These are phyloP conservation scores for Monosporozyma unispora DNA, from an alignment of 805 yeast species.

Conservation along the genomic window DNA sequence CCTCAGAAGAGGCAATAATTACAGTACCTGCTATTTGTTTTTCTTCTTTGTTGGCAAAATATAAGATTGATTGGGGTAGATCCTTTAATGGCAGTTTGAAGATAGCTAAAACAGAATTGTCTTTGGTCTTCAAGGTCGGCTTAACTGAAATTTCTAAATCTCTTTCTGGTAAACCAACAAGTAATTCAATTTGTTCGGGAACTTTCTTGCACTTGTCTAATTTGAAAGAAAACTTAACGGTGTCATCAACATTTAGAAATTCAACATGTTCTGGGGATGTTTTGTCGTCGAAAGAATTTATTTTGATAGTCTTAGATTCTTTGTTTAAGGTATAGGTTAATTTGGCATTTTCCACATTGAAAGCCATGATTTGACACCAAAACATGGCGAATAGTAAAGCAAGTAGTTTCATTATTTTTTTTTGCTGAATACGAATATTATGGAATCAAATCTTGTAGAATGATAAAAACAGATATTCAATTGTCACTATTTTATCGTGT, in stretches of 20 bases:
- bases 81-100: constrained; percentile 7
- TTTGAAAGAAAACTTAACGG: constrained; percentile 15
- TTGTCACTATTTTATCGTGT: neutral
- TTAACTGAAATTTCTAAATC: constrained; percentile 17
- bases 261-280: neutral
- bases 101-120: constrained; percentile 8
- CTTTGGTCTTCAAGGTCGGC: constrained; percentile 14
- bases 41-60: constrained; percentile 12
- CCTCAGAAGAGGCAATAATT: constrained; percentile 13
- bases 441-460: too few relatives aligned
- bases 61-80: constrained; percentile 18
- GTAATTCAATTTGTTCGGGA: constrained; percentile 19
- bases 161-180: constrained; percentile 21
- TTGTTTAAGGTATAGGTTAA: neutral
- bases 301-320: neutral
- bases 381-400: constrained; percentile 2
- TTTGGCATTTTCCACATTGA: constrained; percentile 6
- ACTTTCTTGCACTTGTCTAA: constrained; percentile 5
- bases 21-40: constrained; percentile 15
- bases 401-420: neutral
- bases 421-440: too few relatives aligned
- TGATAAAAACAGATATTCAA: neutral
- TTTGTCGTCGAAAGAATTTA: constrained; percentile 8
- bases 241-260: constrained; percentile 9
- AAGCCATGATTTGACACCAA: constrained; percentile 3